Evolutionary conservation across 208 protist species (phyloP).

Genomic region (Sergeia podlipaevii): DNA sequence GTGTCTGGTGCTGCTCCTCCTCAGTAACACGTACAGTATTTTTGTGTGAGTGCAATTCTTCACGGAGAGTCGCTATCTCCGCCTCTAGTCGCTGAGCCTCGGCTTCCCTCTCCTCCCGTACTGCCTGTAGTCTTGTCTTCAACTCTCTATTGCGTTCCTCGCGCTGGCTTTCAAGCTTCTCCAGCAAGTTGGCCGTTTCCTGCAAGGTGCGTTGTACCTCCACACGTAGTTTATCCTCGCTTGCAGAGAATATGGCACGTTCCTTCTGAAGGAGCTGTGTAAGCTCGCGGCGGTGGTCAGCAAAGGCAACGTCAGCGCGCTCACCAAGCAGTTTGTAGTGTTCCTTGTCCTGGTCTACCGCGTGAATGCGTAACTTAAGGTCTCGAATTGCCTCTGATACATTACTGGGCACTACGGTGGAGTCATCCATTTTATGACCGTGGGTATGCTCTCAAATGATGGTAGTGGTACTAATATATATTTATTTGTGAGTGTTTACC

Average conservation of each 20-base stretch:
- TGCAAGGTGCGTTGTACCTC: slow-evolving; percentile 35
- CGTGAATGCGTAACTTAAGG: slow-evolving; percentile 35
- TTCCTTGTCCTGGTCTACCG: slow-evolving; percentile 50
- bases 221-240: slow-evolving; percentile 51
- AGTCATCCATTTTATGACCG: neutral
- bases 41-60: neutral
- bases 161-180: slow-evolving; percentile 6
- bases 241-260: slow-evolving; percentile 37
- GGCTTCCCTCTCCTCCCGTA: neutral
- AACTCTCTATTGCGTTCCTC: slow-evolving; percentile 1
- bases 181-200: slow-evolving; percentile 9
- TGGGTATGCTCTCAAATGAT: too few species aligned
- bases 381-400: slow-evolving; percentile 32
- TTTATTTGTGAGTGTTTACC: too few species aligned
- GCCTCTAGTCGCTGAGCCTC: neutral
- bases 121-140: neutral
- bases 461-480: neutral
- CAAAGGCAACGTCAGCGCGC: slow-evolving; percentile 43
- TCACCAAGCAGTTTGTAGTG: slow-evolving; percentile 34
- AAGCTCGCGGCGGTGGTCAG: slow-evolving; percentile 67
- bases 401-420: neutral
- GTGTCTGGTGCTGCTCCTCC: neutral
- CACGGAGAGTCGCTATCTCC: slow-evolving; percentile 4
- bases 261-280: slow-evolving; percentile 65
- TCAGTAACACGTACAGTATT: neutral